Base-by-base conservation (phyloP, 1,284 basidiomycete genomes). In the Ganoderma resinaceum region DNA sequence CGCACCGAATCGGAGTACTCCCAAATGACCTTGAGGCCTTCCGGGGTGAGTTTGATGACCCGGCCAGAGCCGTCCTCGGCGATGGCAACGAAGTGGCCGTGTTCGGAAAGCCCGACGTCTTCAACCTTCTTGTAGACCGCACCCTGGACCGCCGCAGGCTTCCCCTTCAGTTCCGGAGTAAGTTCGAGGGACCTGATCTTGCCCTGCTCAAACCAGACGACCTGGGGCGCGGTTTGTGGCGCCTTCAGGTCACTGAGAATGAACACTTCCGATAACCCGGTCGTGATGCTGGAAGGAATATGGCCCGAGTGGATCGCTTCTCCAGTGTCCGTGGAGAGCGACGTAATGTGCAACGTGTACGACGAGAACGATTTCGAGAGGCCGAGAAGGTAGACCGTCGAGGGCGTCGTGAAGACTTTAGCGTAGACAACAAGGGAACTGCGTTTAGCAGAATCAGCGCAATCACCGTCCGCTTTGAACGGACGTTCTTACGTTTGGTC, bases 201-300 rank as follows among this genome's bases (percentile, higher is more conserved):
- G n/a, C 84, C 85, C 49, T 86, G 79, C 70, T 95, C 92, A 9
- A 92, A 79, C 95, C 95, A 96, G 2, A 87, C 82, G 5, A 91
- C 78, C 16, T 83, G 82, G 23, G 83, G 84, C n/a, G 75, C 62
- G 2, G 69, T 62, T 31, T 72, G 76, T 37, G 66, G 78, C 62
- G 26, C 75, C 42, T 37, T 73, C 43, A 42, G 55, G 35, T 74
- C 78, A 35, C 66, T 77, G 61, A 90, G 75, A 3, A 80, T 68
- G 29, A 84, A 71, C 62, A 89, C 79, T 53, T 86, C 84, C 18
- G 81, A 74, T 4, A 86, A 76, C 0, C 84, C 85, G 46, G 85
- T 79, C 1, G 80, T 72, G 65, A 95, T 85, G 60, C 78, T 85
- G 0, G 90, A 90, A 6, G 90, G 87, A 42, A 95, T 80, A 70